Percentiles rank a stretch among this genome's conserved stretches.
Evolutionary conservation across 257 asterid genomes (phyloP).

Genomic region (Oldenlandia corymbosa): DNA sequence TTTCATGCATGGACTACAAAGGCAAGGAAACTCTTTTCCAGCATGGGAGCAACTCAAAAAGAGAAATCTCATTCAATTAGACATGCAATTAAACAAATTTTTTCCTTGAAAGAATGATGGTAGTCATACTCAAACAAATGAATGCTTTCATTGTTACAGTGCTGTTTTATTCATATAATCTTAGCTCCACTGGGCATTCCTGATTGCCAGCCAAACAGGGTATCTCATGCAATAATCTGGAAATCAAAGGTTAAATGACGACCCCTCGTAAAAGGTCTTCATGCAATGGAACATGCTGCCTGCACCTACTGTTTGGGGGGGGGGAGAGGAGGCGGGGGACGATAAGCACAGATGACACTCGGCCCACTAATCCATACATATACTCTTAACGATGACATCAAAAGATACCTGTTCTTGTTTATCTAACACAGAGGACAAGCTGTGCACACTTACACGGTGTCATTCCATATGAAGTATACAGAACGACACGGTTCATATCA

Average conservation of each 20-base stretch:
- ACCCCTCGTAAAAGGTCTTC: background rate
- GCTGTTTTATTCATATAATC: background rate
- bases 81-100: background rate
- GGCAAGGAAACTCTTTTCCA: background rate
- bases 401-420: background rate
- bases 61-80: background rate
- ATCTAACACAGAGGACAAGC: constrained; percentile 3
- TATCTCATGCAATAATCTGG: background rate
- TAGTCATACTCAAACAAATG: too few relatives aligned
- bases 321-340: background rate
- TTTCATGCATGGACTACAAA: background rate
- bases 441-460: background rate
- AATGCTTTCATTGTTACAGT: background rate
- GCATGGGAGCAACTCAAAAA: background rate
- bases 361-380: background rate
- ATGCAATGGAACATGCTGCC: background rate
- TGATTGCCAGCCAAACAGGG: background rate
- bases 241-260: constrained; percentile 1
- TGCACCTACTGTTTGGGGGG: too few relatives aligned
- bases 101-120: too few relatives aligned
- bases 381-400: background rate
- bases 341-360: background rate
- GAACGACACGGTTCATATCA: background rate
- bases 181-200: background rate
- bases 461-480: background rate